phyloP scores from a whole-genome alignment of 108 stramenopile genomes.

The Fragilaria radians region DNA sequence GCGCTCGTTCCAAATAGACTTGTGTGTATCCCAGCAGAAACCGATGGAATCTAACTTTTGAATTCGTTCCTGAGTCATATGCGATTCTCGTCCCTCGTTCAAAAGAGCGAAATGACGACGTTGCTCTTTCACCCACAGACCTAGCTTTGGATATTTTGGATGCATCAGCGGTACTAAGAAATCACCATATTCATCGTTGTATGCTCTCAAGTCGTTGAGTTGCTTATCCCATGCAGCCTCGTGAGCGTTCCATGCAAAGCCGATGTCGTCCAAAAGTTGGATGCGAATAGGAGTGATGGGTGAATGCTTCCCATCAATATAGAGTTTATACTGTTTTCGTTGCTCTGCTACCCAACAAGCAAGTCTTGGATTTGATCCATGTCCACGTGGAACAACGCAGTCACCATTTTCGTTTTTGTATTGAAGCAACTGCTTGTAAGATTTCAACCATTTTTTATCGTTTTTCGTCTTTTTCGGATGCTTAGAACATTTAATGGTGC shows the following conservation, averaged over 20 bases:
- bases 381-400: constrained; percentile 25
- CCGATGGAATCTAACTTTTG: constrained; percentile 31
- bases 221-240: constrained; percentile 25
- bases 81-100: too few species aligned
- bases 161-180: constrained; percentile 10
- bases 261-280: constrained; percentile 15
- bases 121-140: constrained; percentile 48
- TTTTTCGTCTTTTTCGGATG: too few species aligned
- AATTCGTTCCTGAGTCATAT: constrained; percentile 25
- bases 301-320: constrained; percentile 19
- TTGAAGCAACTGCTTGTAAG: constrained; percentile 14
- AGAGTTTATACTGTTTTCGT: constrained; percentile 37
- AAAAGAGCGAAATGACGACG: constrained; percentile 36
- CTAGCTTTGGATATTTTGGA: constrained; percentile 28
- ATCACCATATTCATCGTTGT: constrained; percentile 25
- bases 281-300: constrained; percentile 42
- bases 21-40: constrained; percentile 49
- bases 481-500: too few species aligned
- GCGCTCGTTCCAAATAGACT: constrained; percentile 28
- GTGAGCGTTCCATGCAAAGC: too few species aligned
- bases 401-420: constrained; percentile 26
- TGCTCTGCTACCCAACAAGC: constrained; percentile 41
- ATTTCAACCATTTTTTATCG: constrained; percentile 17
- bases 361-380: constrained; percentile 14
- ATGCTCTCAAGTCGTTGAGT: constrained; percentile 19